Evolutionary conservation across 164 flowering plant genomes (phyloP).

Genomic region (Kingdonia uniflora): DNA sequence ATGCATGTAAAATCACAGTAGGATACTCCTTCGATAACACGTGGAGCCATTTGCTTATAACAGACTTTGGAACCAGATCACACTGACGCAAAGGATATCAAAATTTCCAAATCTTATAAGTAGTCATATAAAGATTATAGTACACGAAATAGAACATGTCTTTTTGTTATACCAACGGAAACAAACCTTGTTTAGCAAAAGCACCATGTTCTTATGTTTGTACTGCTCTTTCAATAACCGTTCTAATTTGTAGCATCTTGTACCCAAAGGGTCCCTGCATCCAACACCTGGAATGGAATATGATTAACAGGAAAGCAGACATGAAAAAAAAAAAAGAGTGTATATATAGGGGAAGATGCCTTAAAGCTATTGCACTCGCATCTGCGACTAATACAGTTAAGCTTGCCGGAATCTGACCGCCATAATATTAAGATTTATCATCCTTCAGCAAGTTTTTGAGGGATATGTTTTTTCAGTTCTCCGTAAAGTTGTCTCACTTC

Average conservation of each 20-base stretch:
- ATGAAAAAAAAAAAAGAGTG: background rate
- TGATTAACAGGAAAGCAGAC: too few relatives aligned
- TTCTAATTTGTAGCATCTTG: slow-evolving; percentile 89
- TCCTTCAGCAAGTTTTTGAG: too few relatives aligned
- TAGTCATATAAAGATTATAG: background rate
- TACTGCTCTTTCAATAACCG: slow-evolving; percentile 85
- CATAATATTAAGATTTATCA: too few relatives aligned
- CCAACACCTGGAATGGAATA: slow-evolving; percentile 97
- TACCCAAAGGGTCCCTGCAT: slow-evolving; percentile 99
- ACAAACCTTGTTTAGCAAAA: slow-evolving; percentile 75
- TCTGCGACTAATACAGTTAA: too few relatives aligned
- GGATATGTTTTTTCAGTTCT: too few relatives aligned
- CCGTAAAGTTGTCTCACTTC: too few relatives aligned
- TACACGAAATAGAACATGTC: too few relatives aligned
- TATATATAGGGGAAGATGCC: too few relatives aligned
- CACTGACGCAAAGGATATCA: slow-evolving; percentile 39
- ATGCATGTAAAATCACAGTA: slow-evolving; percentile 94
- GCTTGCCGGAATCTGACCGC: too few relatives aligned
- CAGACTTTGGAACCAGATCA: slow-evolving; percentile 97
- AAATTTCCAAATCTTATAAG: too few relatives aligned
- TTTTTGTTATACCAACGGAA: too few relatives aligned
- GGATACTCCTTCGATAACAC: slow-evolving; percentile 85
- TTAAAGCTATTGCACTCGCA: too few relatives aligned
- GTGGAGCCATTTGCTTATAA: slow-evolving; percentile 92
- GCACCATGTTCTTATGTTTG: slow-evolving; percentile 85